These are phyloP conservation scores for Podospora anserina DNA, from an alignment of 495 filamentous ascomycete genomes.

Conservation along the genomic window DNA sequence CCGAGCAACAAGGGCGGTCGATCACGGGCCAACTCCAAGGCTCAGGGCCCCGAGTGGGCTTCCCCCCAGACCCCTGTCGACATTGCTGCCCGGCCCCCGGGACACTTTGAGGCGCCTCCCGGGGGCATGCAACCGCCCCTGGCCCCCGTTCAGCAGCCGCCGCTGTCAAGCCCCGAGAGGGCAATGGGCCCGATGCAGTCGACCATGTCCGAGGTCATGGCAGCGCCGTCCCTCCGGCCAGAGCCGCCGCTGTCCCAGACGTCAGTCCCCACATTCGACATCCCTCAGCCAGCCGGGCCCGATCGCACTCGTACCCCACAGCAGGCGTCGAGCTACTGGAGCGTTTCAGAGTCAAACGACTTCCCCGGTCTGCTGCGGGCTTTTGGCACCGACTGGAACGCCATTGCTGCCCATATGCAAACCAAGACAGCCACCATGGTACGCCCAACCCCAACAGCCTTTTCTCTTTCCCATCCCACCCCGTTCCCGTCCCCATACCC, in stretches of 20 bases:
- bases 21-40: slow-evolving; percentile 46
- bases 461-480: slow-evolving; percentile 5
- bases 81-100: slow-evolving; percentile 24
- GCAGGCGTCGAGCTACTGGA: slow-evolving; percentile 93
- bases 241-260: slow-evolving; percentile 41
- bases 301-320: slow-evolving; percentile 51
- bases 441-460: slow-evolving; percentile 27
- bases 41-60: slow-evolving; percentile 40
- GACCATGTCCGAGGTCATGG: slow-evolving; percentile 48
- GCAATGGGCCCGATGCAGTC: slow-evolving; percentile 29
- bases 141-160: slow-evolving; percentile 31
- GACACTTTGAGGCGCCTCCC: slow-evolving; percentile 37
- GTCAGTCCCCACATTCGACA: slow-evolving; percentile 40
- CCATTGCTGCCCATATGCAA: slow-evolving; percentile 81
- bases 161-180: slow-evolving; percentile 38
- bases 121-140: slow-evolving; percentile 41
- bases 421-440: slow-evolving; percentile 96
- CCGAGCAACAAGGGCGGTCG: slow-evolving; percentile 36
- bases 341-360: slow-evolving; percentile 82
- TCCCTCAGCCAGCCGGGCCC: slow-evolving; percentile 36
- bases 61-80: slow-evolving; percentile 35
- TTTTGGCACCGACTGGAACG: slow-evolving; percentile 84
- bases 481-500: no score
- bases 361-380: slow-evolving; percentile 73
- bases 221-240: slow-evolving; percentile 48